Evolutionary conservation across 169 alveolate species (phyloP).

Genomic region (Sarcocystis neurona): DNA sequence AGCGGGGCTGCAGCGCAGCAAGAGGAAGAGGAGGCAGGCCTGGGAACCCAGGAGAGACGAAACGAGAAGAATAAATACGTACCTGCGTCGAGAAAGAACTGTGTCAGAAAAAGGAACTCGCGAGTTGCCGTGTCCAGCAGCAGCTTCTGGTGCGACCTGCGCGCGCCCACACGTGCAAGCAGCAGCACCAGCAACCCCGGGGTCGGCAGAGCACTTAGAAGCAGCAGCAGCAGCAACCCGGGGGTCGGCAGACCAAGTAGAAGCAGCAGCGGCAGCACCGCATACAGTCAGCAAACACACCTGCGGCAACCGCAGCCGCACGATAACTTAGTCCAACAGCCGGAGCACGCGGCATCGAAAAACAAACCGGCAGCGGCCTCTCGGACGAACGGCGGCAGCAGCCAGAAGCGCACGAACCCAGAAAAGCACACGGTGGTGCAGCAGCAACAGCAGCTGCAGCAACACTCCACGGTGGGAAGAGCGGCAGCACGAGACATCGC

Average conservation of each 20-base stretch:
- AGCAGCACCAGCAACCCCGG: too few relatives aligned
- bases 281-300: too few relatives aligned
- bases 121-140: constrained; percentile 64
- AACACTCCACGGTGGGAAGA: too few relatives aligned
- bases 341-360: neutral
- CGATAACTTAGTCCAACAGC: neutral
- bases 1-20: neutral
- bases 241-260: too few relatives aligned
- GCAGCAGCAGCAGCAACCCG: too few relatives aligned
- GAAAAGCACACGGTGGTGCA: too few relatives aligned
- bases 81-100: neutral
- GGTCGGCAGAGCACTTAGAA: too few relatives aligned
- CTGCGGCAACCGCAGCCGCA: too few relatives aligned
- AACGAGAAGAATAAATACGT: neutral
- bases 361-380: neutral
- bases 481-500: too few relatives aligned
- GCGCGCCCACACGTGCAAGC: neutral
- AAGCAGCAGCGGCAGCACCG: too few relatives aligned
- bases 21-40: neutral
- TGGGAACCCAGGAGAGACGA: neutral
- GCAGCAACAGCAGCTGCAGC: too few relatives aligned
- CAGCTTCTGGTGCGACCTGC: constrained; percentile 67
- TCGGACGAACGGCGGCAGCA: neutral
- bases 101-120: constrained; percentile 57
- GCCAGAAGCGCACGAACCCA: neutral